Base-by-base conservation (phyloP, 164 flowering plant species). In the Buxus sempervirens region DNA sequence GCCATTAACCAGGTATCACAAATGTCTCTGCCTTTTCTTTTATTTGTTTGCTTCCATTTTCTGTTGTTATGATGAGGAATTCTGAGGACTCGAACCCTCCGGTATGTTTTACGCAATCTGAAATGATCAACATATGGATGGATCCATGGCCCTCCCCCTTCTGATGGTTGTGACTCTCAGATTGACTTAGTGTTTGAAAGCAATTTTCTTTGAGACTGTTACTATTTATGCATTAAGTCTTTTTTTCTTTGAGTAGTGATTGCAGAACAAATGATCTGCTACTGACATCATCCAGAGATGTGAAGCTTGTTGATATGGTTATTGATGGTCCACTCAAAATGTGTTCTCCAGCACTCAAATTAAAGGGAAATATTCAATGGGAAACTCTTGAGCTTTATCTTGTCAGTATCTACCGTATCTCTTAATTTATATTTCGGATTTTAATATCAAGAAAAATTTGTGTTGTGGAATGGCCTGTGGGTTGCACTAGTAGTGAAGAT, bases 361-460 rank as follows among this genome's bases (percentile, higher is more conserved):
- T 68, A 51, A 79, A 55, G 53, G 80, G 83, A 58, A 80, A 25
- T 71, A 70, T 67, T 70, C 87, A 83, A 18, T 95, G 99, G 99
- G 94, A 82, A 78, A 79, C 78, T 51, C 96, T 95, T 69, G 89
- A 89, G 80, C 70, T 75, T 53, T 90, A 89, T 79, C 94, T 95
- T 73, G 99, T 95, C 42, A 23, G 94, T 86, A 69, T 54, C 73
- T 72, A 45, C 54, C 76, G 64, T 48, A 23, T 24, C 59, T 65
- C 63, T 58, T 24, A 28, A 6, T 23, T 38, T 49, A 24, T 9
- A 45, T 45, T 45, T 15, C 51, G 1, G 1, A 1, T 45, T 27
- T 9, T 48, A 45, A 19, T 63, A 20, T 49, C 19, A 16, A 23
- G 24, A 23, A 58, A 16, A 5, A 7, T 3, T 32, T 32, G 32